Base-by-base conservation (phyloP, 768 basidiomycete genomes). In the Termitomyces sp. region DNA sequence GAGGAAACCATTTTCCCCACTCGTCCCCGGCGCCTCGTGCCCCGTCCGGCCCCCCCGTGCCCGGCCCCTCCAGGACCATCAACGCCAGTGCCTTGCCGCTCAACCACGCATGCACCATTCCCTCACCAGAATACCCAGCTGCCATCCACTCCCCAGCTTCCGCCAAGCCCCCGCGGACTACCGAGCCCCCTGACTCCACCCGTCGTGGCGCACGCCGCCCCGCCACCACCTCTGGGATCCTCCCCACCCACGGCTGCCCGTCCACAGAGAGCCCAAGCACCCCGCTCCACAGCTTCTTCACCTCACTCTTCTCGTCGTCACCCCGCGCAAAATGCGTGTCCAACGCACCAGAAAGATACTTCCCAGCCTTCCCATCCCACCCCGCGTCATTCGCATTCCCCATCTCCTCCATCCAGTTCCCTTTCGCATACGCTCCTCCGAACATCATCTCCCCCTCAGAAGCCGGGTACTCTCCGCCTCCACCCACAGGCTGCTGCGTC, bases 61-160 rank as follows among this genome's bases (percentile, higher is more conserved):
- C 51, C 52, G 54, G 35, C 35, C 16, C 58, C 9, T 5, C 78
- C 4, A 84, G 67, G 4, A 90, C 71, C 85, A 86, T 86, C 52
- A 72, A 61, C 11, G 83, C 86, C 19, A 87, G 66, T 8, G 81
- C 83, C 54, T 77, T 75, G 4, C 82, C 79, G 55, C 82, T 76
- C 66, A 84, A 65, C 85, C 86, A 88, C 0, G 83, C 85, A 59
- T 86, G 80, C 3, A 80, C 80, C 87, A 88, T 88, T 1, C 88
- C 88, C 60, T 90, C 88, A 0, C 88, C 88, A 0, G 79, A 76
- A 64, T 84, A 89, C 4, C 86, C 88, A 12, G 84, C 86, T 16
- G 82, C 73, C 16, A 89, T 76, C 88, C 88, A 89, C 66, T 89
- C 88, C 17, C 86, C 86, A 0, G 84, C 68, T 21, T 63, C 55